Percentiles rank a stretch among this genome's conserved stretches.
Conservation (phyloP, 345 rosid genomes). For the Aquilaria yunnanensis region DNA sequence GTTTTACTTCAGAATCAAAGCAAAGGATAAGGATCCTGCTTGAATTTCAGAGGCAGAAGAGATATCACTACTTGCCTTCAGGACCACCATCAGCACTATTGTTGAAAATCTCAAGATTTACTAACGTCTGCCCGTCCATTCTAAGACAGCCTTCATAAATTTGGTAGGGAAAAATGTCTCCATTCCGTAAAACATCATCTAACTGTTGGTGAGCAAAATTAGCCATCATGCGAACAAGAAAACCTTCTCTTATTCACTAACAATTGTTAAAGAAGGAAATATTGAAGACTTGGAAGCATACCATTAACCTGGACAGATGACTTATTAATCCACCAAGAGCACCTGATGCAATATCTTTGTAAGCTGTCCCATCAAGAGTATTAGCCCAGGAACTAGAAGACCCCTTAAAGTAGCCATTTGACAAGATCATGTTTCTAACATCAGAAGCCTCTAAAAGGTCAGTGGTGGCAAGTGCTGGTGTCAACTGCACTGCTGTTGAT, state of each 20-base stretch:
- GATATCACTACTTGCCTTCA: constrained; percentile 44
- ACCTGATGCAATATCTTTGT: constrained; percentile 41
- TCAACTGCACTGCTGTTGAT: constrained; percentile 50
- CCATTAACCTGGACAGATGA: constrained; percentile 90
- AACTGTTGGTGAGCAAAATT: constrained; percentile 35
- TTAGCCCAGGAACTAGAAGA: constrained; percentile 45
- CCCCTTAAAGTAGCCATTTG: constrained; percentile 57
- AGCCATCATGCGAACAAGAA: constrained; percentile 9
- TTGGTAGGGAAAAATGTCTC: constrained; percentile 74
- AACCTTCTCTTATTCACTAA: constrained; percentile 4
- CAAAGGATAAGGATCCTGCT: background rate
- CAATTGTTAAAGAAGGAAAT: background rate
- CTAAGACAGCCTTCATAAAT: constrained; percentile 78
- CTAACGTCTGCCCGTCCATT: constrained; percentile 91
- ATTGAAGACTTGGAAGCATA: constrained; percentile 22
- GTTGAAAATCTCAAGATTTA: constrained; percentile 83
- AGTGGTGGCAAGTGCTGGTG: constrained; percentile 37
- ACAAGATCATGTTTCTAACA: constrained; percentile 57
- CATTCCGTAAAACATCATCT: constrained; percentile 66
- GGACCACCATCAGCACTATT: constrained; percentile 78
- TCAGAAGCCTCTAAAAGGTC: constrained; percentile 58
- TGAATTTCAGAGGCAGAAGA: constrained; percentile 5
- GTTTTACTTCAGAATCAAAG: constrained; percentile 1
- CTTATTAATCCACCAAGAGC: constrained; percentile 78
- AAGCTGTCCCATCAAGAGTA: constrained; percentile 42